These are phyloP conservation scores for Ascochyta fabae DNA, from an alignment of 2,329 filamentous ascomycete species.

Conservation along the genomic window DNA sequence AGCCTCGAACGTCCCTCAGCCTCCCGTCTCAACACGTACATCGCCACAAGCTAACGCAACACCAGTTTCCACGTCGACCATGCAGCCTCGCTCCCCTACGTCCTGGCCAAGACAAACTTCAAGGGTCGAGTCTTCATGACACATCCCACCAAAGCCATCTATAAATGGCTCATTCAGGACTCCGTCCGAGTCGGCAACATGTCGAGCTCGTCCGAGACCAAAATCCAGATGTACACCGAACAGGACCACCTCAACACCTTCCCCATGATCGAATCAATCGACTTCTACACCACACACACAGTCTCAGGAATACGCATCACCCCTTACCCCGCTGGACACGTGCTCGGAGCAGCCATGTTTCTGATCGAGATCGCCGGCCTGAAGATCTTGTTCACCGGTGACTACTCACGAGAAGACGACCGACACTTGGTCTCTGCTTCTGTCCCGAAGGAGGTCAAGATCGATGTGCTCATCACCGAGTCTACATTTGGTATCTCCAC, in stretches of 20 bases:
- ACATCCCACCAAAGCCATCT: slow-evolving; percentile 98
- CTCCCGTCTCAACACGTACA: neutral
- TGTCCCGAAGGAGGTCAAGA: slow-evolving; percentile 85
- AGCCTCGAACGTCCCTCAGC: slow-evolving; percentile 2
- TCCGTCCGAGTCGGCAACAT: slow-evolving; percentile 86
- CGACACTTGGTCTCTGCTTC: slow-evolving; percentile 93
- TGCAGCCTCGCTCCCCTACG: slow-evolving; percentile 97
- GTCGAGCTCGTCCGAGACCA: slow-evolving; percentile 66
- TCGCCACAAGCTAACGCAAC: slow-evolving; percentile 26
- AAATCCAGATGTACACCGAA: slow-evolving; percentile 84
- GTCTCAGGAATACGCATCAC: slow-evolving; percentile 97
- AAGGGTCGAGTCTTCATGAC: slow-evolving; percentile 98
- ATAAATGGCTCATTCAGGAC: slow-evolving; percentile 99
- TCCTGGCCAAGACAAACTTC: slow-evolving; percentile 97
- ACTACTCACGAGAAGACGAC: slow-evolving; percentile 96
- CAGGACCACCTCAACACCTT: slow-evolving; percentile 94
- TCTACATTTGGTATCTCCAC: slow-evolving; percentile 96
- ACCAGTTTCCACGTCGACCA: slow-evolving; percentile 95
- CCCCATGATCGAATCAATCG: slow-evolving; percentile 93
- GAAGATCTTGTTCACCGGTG: slow-evolving; percentile 96
- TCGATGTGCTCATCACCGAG: slow-evolving; percentile 96
- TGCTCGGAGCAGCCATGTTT: slow-evolving; percentile 98
- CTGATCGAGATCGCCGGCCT: slow-evolving; percentile 95
- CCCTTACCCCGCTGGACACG: slow-evolving; percentile 94
- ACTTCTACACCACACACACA: slow-evolving; percentile 97